Percentiles rank a stretch among this genome's conserved stretches.
phyloP scores from a whole-genome alignment of 2,329 filamentous ascomycete species.

The Sphaerulina populicola region DNA sequence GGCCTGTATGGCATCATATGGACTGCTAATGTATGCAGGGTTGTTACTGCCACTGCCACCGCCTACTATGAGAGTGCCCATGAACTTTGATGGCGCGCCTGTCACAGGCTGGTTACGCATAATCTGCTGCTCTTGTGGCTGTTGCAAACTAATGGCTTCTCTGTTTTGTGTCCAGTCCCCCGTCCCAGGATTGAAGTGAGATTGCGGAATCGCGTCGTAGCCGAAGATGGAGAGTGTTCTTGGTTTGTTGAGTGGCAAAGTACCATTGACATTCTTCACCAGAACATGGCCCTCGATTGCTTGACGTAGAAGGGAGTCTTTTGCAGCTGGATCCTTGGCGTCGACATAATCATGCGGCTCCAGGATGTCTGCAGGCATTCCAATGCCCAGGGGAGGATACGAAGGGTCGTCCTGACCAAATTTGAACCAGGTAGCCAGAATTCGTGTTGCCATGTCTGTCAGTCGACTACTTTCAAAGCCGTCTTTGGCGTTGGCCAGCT shows the following conservation, averaged over 20 bases:
- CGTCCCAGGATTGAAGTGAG: slow-evolving; percentile 21
- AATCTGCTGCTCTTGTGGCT: slow-evolving; percentile 23
- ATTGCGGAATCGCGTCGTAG: slow-evolving; percentile 45
- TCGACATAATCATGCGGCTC: slow-evolving; percentile 48
- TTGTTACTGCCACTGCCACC: slow-evolving; percentile 32
- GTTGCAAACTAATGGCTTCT: slow-evolving; percentile 20
- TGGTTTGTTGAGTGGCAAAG: slow-evolving; percentile 47
- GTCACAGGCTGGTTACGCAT: slow-evolving; percentile 29
- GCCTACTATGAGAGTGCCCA: slow-evolving; percentile 32
- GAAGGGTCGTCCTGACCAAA: slow-evolving; percentile 45
- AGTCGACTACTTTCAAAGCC: slow-evolving; percentile 48
- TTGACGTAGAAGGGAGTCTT: slow-evolving; percentile 46
- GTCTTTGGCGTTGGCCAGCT: slow-evolving; percentile 53
- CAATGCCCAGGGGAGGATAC: slow-evolving; percentile 36
- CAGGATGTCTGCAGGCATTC: slow-evolving; percentile 45
- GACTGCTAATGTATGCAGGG: slow-evolving; percentile 31
- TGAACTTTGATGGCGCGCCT: slow-evolving; percentile 22
- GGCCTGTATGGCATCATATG: slow-evolving; percentile 32
- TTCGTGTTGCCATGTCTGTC: slow-evolving; percentile 52
- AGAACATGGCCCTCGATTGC: slow-evolving; percentile 57
- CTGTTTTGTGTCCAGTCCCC: slow-evolving; percentile 24
- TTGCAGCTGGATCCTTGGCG: slow-evolving; percentile 46
- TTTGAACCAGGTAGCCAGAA: slow-evolving; percentile 50
- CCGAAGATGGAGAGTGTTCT: slow-evolving; percentile 53
- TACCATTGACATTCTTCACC: slow-evolving; percentile 51